Base-by-base conservation (phyloP, 1,284 basidiomycete species). In the Tilletiaria anomala region DNA sequence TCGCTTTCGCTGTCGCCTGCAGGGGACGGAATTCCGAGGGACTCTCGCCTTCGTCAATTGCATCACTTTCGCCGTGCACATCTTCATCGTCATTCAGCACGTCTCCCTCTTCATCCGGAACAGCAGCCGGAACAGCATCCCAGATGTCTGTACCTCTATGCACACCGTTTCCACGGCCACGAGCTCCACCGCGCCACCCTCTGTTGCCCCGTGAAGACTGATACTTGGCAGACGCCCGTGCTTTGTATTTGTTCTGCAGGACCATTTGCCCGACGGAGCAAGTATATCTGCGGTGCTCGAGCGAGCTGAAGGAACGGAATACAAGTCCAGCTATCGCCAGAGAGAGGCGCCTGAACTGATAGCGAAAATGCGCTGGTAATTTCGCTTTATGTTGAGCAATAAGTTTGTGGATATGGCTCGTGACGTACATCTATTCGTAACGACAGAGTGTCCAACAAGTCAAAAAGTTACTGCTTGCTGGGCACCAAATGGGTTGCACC, bases 181-280 rank as follows among this genome's bases (percentile, higher is more conserved):
- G n/a, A 35, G 10, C 18, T n/a, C 10, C 11, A 16, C 12, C 15
- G 18, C 33, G 39, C 21, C 43, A 36, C 11, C 22, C 32, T 16
- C 40, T 23, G 17, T 23, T 43, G 21, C 32, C 29, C 12, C 19
- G 15, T 22, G 32, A 3, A 14, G 48, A 43, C 19, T 61, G 49
- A 49, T 65, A 63, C 11, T 51, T 45, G 26, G 56, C 40, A 23
- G 61, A 64, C 3, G 63, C 63, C 19, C 54, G 50, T 11, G 63
- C 63, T 39, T 65, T 65, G 59, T 57, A 64, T 39, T 63, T 65
- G 50, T 65, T 63, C 29, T 65, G 63, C 29, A 65, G 44, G 23
- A 64, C 61, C 63, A 65, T 65, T 18, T 29, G n/a, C n/a, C n/a
- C n/a, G n/a, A n/a, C n/a, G n/a, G n/a, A n/a, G n/a, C n/a, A n/a